These are phyloP conservation scores for Allantophomopsis lycopodina DNA, from an alignment of 2,329 filamentous ascomycete species.

Conservation along the genomic window DNA sequence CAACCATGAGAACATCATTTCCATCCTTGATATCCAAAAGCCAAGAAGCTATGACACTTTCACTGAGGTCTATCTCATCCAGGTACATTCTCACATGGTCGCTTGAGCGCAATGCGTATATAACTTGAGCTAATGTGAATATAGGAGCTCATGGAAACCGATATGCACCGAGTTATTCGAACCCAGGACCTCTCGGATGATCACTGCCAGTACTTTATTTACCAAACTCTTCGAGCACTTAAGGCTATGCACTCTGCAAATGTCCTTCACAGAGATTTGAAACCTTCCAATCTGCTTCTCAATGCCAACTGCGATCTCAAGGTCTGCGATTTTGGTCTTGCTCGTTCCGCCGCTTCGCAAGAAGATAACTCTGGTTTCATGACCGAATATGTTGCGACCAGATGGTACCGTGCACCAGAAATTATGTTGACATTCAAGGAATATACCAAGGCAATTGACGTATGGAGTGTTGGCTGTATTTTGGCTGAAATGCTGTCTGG, in stretches of 20 bases:
- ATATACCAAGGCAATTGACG: slow-evolving; percentile 98
- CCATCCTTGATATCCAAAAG: slow-evolving; percentile 97
- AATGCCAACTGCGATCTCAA: slow-evolving; percentile 99
- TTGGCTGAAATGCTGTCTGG: slow-evolving; percentile 97
- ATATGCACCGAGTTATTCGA: slow-evolving; percentile 98
- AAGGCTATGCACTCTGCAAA: slow-evolving; percentile 99
- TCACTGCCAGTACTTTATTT: slow-evolving; percentile 99
- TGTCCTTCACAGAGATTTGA: slow-evolving; percentile 91
- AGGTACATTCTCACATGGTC: slow-evolving; percentile 38
- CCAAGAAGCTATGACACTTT: slow-evolving; percentile 92
- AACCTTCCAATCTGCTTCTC: slow-evolving; percentile 90
- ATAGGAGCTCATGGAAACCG: slow-evolving; percentile 97
- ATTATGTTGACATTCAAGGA: slow-evolving; percentile 99
- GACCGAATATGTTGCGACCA: slow-evolving; percentile 99
- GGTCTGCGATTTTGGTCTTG: slow-evolving; percentile 96
- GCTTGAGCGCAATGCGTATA: no score
- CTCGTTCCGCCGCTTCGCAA: slow-evolving; percentile 87
- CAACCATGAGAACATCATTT: slow-evolving; percentile 99
- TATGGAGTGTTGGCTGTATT: slow-evolving; percentile 98
- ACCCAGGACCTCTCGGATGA: slow-evolving; percentile 98
- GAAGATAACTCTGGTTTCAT: slow-evolving; percentile 99
- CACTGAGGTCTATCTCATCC: slow-evolving; percentile 96
- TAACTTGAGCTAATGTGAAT: not conserved
- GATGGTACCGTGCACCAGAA: slow-evolving; percentile 97
- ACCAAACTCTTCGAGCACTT: slow-evolving; percentile 91